A percentile compares a stretch with the other conserved stretches of the same genome.
Evolutionary conservation across 257 asterid species (phyloP).

Genomic region (Solanum piurae): DNA sequence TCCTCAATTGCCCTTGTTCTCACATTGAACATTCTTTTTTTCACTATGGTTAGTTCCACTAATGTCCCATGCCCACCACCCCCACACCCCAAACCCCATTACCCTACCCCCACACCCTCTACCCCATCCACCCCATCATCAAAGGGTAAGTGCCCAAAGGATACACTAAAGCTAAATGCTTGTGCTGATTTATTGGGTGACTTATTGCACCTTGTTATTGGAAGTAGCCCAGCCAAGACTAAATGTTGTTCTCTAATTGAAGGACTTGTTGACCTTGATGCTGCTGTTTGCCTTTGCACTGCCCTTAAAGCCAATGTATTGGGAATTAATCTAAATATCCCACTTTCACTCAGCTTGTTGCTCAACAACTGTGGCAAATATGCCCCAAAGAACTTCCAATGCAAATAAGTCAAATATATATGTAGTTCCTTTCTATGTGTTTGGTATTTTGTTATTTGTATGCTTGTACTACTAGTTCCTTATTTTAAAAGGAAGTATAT

Average conservation of each 20-base stretch:
- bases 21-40: slow-evolving; percentile 14
- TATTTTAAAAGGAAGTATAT: not conserved
- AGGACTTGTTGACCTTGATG: slow-evolving; percentile 11
- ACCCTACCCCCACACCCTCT: not conserved
- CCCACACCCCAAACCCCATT: not conserved
- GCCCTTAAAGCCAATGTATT: slow-evolving; percentile 7
- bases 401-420: not conserved
- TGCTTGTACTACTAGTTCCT: not conserved
- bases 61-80: slow-evolving; percentile 8
- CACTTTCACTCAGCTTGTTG: not conserved
- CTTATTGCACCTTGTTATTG: not conserved
- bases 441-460: not conserved
- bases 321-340: slow-evolving; percentile 1
- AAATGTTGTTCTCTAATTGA: slow-evolving; percentile 3
- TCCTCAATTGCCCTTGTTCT: slow-evolving; percentile 2
- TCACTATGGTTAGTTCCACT: slow-evolving; percentile 17
- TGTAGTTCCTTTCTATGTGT: not conserved
- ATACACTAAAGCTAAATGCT: not conserved
- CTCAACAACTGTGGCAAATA: slow-evolving; percentile 12
- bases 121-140: not conserved
- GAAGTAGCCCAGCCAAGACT: not conserved
- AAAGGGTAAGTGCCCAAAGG: not conserved
- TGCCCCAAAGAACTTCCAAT: not conserved
- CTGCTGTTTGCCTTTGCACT: slow-evolving; percentile 24
- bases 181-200: slow-evolving; percentile 1